Evolutionary conservation across 345 rosid species (phyloP), one percentile per base, ranked within the genome.

Genomic region (Euclidium syriacum): DNA sequence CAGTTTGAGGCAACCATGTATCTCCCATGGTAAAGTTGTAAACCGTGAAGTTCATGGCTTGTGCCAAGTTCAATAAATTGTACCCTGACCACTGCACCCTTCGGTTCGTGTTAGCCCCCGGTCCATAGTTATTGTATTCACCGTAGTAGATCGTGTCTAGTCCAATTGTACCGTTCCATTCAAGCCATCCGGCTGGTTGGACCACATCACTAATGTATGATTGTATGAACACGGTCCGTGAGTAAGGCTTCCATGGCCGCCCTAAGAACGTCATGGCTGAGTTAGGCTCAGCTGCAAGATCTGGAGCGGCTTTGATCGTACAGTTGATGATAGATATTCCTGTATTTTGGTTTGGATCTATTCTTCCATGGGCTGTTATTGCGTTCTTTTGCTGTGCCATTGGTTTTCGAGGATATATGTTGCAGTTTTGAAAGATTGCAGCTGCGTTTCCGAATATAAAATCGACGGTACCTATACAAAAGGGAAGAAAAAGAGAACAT

Each of bases 31-130:
- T 85, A 38, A 85, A 82, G 61, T 84, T 84, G 38, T 58, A 77
- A 14, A 84, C 90, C 1, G 95, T 86, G 47, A 80, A 86, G 55
- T 77, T 77, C 73, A 38, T 34, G n/a, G 95, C 95, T 29, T 86
- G 75, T 3, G 77, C 38, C 48, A 66, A 63, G 58, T 80, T 71
- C 85, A 86, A 65, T 60, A 80, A 22, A 39, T 50, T 74, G 62
- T 74, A 82, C 18, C 95, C 88, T 4, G 69, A 78, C 90, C 90
- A 86, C n/a, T 77, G 67, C 12, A 86, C 90, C 56, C 90, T 75
- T 73, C 3, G 43, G 3, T 73, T 68, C 1, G 86, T 84, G 10
- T 68, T 68, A 0, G 95, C 81, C 19, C 90, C 87, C 0, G 86
- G 86, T 15, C 95, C 86, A 35, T 72, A 68, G 42, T 85, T 85